Conservation (phyloP, 345 rosid genomes). For the Salix koriyanagi region DNA sequence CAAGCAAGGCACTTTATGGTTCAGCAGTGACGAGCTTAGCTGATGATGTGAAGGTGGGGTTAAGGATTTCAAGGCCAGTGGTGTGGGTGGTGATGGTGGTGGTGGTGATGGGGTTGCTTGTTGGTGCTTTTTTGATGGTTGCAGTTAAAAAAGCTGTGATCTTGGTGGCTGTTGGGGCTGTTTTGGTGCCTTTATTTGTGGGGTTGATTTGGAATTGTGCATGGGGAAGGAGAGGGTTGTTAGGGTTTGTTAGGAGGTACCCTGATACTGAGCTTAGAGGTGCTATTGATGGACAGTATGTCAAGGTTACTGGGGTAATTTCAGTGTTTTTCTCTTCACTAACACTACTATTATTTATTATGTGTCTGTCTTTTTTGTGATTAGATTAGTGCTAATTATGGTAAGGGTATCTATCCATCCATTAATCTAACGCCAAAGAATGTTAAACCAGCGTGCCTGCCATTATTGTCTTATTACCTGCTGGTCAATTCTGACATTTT, state of each 20-base stretch:
- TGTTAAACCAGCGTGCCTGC: background rate
- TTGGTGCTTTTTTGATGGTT: slow-evolving; percentile 71
- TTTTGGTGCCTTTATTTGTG: slow-evolving; percentile 46
- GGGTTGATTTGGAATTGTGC: slow-evolving; percentile 63
- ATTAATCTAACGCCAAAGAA: background rate
- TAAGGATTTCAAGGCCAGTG: slow-evolving; percentile 67
- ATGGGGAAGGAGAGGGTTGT: slow-evolving; percentile 67
- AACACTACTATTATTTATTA: background rate
- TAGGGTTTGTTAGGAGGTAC: slow-evolving; percentile 55
- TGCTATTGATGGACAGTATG: slow-evolving; percentile 85
- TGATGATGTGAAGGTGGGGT: slow-evolving; percentile 64
- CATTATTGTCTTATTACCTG: background rate
- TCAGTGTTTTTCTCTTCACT: background rate
- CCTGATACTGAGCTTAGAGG: slow-evolving; percentile 92
- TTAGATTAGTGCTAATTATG: background rate
- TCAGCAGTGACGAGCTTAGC: slow-evolving; percentile 69
- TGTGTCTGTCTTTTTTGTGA: background rate
- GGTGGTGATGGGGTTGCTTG: slow-evolving; percentile 53
- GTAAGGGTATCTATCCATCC: background rate
- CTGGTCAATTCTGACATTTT: background rate
- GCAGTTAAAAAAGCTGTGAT: slow-evolving; percentile 73
- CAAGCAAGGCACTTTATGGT: slow-evolving; percentile 63
- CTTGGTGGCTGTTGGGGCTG: slow-evolving; percentile 57
- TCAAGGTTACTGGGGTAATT: slow-evolving; percentile 91
- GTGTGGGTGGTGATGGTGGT: slow-evolving; percentile 67